A percentile compares a stretch with the other conserved stretches of the same genome.
Evolutionary conservation across 2,329 filamentous ascomycete species (phyloP).

Genomic region (Colletotrichum noveboracense): DNA sequence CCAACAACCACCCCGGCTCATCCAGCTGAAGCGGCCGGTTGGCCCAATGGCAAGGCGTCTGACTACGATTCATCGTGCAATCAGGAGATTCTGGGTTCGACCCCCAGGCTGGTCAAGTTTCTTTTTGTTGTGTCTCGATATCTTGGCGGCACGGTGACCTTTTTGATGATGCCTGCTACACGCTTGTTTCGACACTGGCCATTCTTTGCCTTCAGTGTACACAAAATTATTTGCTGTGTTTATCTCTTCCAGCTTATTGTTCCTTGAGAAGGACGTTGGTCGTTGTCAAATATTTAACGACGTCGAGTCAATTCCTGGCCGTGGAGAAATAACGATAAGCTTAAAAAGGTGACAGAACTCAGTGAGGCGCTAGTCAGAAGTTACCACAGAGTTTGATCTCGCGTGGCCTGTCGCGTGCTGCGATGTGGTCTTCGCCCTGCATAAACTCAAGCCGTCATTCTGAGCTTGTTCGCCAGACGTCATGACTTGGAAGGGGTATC

Average conservation of each 20-base stretch:
- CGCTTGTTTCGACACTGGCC: neutral
- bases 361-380: neutral
- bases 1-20: neutral
- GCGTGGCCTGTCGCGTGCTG: neutral
- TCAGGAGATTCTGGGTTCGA: conserved; percentile 24
- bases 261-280: no score
- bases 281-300: neutral
- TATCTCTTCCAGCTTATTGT: neutral
- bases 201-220: neutral
- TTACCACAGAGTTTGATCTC: neutral
- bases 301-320: neutral
- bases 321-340: neutral
- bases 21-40: conserved; percentile 17
- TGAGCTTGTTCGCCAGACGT: neutral
- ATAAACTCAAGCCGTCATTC: neutral
- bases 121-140: neutral
- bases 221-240: neutral
- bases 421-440: neutral
- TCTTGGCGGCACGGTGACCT: neutral
- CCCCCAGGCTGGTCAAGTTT: conserved; percentile 19
- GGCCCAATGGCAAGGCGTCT: conserved; percentile 48
- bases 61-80: conserved; percentile 36
- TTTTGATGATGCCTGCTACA: neutral
- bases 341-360: conserved; percentile 18
- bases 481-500: neutral